Evolutionary conservation across 441 rosid genomes (phyloP).

Genomic region (Populus tomentosa): DNA sequence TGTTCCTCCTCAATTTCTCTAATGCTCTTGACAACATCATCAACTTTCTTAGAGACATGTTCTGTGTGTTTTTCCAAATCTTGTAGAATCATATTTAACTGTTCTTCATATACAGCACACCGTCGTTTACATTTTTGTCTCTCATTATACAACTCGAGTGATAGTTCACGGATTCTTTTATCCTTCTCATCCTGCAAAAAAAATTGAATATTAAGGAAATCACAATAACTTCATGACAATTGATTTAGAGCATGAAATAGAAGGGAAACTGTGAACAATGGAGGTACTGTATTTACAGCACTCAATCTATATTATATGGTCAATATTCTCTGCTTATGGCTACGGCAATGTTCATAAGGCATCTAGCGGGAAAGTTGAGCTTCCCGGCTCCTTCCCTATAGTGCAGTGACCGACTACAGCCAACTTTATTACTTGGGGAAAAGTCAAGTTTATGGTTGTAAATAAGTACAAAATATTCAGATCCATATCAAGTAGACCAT

Average conservation of each 20-base stretch:
- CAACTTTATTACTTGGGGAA: not conserved
- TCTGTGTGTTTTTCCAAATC: constrained; percentile 18
- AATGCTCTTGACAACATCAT: constrained; percentile 15
- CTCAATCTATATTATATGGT: not conserved
- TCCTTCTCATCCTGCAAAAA: constrained; percentile 18
- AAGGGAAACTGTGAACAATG: not conserved
- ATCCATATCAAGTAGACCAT: not conserved
- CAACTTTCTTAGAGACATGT: constrained; percentile 17
- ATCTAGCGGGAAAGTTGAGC: not conserved
- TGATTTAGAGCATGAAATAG: not conserved
- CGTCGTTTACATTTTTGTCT: constrained; percentile 17
- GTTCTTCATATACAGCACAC: constrained; percentile 17
- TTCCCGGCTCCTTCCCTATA: not conserved
- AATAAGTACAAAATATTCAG: not conserved
- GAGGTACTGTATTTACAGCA: not conserved
- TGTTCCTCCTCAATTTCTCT: constrained; percentile 21
- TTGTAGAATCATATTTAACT: constrained; percentile 12
- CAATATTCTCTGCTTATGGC: not conserved
- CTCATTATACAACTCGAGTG: constrained; percentile 16
- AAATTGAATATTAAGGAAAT: not conserved
- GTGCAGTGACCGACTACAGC: not conserved
- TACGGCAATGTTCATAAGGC: no score
- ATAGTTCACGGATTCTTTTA: constrained; percentile 16
- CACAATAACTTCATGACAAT: not conserved
- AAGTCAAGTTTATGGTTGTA: not conserved